Base-by-base conservation (phyloP, 805 yeast species). In the Debaryomyces maramus region DNA sequence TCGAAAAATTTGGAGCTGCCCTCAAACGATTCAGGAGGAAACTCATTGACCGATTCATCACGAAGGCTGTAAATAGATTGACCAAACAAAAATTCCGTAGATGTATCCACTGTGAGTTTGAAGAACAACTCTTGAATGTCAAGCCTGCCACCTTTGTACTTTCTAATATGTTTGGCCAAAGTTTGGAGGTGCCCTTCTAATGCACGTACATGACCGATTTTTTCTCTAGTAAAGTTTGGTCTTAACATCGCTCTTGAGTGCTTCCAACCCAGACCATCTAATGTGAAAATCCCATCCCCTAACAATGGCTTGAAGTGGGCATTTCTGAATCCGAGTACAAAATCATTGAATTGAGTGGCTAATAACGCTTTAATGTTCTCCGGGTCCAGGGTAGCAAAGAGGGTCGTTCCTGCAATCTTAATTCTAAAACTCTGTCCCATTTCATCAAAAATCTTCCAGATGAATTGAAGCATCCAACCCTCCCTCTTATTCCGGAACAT, bases 181-280 rank as follows among this genome's bases (percentile, higher is more conserved):
- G 51, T 52, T 44, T 67, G 71, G 13, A 68, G 40, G 46, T 69
- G 74, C 10, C 72, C 70, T 41, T 69, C 74, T 48, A 68, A 55
- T 5, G 57, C 16, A 38, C 56, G 53, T 13, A 67, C 71, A 40
- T 69, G 73, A 6, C 70, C 62, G 39, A 68, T 62, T 47, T 69
- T 71, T 40, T 67, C 73, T 52, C 72, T 56, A 8, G 72, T 65
- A 46, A 69, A 69, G 45, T 69, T 72, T 3, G 74, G 74, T 44
- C 73, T 58, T 45, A 68, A 60, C 73, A 69, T 63, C 16, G 71
- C 61, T 43, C 74, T 50, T 8, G 67, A 57, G 22, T 50, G 55
- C 38, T 53, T 53, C 59, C 59, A 53, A 6, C 54, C 51, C 2
- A 23, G 45, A 14, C 52, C 47, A 24, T 55, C 58, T 24, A 51